These are phyloP conservation scores for Fomitopsis schrenkii DNA, from an alignment of 1,284 basidiomycete species.

Conservation along the genomic window DNA sequence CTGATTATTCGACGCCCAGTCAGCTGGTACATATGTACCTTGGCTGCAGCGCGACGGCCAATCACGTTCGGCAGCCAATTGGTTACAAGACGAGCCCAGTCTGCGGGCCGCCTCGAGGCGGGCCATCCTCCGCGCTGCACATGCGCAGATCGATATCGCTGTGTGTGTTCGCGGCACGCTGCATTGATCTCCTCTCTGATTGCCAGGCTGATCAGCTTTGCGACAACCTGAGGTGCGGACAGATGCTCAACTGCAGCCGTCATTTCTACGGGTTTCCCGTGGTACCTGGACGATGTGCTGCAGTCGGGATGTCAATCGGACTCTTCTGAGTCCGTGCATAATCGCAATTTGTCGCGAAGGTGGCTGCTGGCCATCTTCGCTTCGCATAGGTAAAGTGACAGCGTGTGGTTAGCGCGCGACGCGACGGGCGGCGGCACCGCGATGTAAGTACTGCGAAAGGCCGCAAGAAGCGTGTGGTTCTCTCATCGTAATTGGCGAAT, in stretches of 20 bases:
- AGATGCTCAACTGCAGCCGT: not conserved
- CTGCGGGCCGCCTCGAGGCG: not conserved
- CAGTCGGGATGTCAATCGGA: not conserved
- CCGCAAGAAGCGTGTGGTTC: not conserved
- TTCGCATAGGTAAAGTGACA: not conserved
- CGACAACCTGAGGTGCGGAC: not conserved
- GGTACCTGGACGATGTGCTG: not conserved
- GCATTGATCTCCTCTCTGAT: not conserved
- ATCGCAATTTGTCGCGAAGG: not conserved
- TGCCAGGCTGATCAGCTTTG: not conserved
- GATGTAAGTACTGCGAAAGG: not conserved
- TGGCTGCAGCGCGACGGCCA: not conserved
- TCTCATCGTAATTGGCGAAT: not conserved
- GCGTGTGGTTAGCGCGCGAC: not conserved
- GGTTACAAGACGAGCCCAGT: not conserved
- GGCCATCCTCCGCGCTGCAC: not conserved
- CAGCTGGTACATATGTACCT: not conserved
- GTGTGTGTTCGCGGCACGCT: not conserved
- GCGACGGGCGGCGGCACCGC: not conserved
- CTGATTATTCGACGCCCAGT: not conserved
- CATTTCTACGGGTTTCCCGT: too few species aligned
- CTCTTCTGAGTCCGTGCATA: not conserved
- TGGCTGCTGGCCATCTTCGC: not conserved
- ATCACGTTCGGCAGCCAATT: not conserved
- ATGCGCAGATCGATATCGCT: not conserved